Percentiles rank a stretch among this genome's conserved stretches.
These are phyloP conservation scores for Henckelia pumila DNA, from an alignment of 257 asterid species.

Conservation along the genomic window DNA sequence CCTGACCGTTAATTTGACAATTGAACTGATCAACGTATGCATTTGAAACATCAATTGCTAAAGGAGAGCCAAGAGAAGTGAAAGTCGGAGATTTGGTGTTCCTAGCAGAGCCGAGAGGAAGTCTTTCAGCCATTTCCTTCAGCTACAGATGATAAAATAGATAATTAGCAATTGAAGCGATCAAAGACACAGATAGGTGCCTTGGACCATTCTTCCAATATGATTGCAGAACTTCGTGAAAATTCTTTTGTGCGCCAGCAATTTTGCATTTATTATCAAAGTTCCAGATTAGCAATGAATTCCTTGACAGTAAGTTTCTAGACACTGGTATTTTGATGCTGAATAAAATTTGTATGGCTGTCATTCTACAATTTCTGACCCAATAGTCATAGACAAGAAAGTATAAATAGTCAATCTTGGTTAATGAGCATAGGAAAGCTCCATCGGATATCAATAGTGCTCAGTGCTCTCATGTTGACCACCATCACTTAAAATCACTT, in stretches of 20 bases:
- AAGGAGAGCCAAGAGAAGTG: conserved; percentile 34
- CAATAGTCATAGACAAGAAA: not conserved
- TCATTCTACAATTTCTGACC: not conserved
- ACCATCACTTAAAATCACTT: not conserved
- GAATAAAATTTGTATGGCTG: not conserved
- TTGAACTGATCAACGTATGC: conserved; percentile 36
- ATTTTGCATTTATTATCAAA: not conserved
- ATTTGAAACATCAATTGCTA: conserved; percentile 39
- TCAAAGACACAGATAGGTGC: conserved; percentile 13
- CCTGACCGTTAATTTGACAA: conserved; percentile 39
- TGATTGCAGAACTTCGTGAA: not conserved
- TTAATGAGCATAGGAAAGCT: not conserved
- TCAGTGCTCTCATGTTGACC: not conserved
- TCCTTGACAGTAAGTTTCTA: not conserved
- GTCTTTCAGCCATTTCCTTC: conserved; percentile 75
- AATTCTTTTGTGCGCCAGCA: not conserved
- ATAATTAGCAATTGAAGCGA: conserved; percentile 27
- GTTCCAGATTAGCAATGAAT: not conserved
- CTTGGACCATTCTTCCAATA: not conserved
- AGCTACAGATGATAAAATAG: conserved; percentile 34
- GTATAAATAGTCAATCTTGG: not conserved
- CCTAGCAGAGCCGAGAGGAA: conserved; percentile 68
- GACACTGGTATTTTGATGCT: not conserved
- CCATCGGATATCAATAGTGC: not conserved
- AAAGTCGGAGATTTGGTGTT: conserved; percentile 50